phyloP scores from a whole-genome alignment of 352 stramenopile species.

The Pythium phragmiticola region DNA sequence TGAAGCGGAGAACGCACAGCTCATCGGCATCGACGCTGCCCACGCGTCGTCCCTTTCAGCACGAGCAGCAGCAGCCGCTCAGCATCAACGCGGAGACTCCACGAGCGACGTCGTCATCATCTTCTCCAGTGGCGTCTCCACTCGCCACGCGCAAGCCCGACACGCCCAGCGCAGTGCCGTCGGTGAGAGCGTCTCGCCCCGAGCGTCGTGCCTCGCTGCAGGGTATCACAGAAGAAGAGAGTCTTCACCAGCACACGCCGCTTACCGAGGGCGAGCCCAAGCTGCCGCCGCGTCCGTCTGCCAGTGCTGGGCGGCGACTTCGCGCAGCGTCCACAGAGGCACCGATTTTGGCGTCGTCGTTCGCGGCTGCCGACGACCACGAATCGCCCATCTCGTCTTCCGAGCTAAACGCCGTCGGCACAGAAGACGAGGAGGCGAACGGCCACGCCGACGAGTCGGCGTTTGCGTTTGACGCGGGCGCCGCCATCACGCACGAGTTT shows the following conservation, averaged over 20 bases:
- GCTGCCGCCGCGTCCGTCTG: slow-evolving; percentile 23
- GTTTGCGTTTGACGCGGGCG: slow-evolving; percentile 56
- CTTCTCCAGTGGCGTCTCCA: slow-evolving; percentile 5
- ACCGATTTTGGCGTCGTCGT: slow-evolving; percentile 61
- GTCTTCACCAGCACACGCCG: background rate
- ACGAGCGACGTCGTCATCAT: background rate
- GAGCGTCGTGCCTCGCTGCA: slow-evolving; percentile 31
- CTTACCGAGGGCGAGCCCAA: slow-evolving; percentile 1
- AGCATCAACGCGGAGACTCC: slow-evolving; percentile 6
- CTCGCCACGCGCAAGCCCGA: slow-evolving; percentile 29
- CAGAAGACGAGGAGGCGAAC: background rate
- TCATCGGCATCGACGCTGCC: slow-evolving; percentile 17
- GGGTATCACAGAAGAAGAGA: slow-evolving; percentile 35
- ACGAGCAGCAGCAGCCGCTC: slow-evolving; percentile 28
- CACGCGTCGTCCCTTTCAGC: slow-evolving; percentile 27
- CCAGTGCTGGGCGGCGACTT: slow-evolving; percentile 15
- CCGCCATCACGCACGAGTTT: slow-evolving; percentile 66
- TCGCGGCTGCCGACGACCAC: slow-evolving; percentile 26
- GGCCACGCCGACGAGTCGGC: background rate
- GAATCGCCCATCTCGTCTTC: slow-evolving; percentile 3
- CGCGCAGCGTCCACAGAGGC: slow-evolving; percentile 34
- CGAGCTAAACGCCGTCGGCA: background rate
- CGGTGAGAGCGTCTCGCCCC: slow-evolving; percentile 5
- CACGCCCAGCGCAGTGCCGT: slow-evolving; percentile 23
- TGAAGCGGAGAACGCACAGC: slow-evolving; percentile 24